Base-by-base conservation (phyloP, 768 basidiomycete species). In the Suillus americanus region DNA sequence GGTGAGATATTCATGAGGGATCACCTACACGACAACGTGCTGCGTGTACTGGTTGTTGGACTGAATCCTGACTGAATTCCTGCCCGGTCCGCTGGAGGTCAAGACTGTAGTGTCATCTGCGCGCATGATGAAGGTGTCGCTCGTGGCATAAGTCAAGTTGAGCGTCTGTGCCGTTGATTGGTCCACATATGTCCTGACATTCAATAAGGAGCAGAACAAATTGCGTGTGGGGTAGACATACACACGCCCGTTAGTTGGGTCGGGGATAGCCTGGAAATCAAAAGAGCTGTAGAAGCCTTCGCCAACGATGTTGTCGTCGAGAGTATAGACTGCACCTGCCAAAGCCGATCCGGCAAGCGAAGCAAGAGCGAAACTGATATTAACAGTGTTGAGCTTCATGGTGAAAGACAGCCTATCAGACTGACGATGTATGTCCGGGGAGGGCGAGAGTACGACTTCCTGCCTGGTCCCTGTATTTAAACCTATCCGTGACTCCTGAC, bases 231-330 rank as follows among this genome's bases (percentile, higher is more conserved):
- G 33, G 38, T 50, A 18, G 14, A 70, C 75, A 25, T 67, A 77
- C 75, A 79, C 79, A 18, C 77, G 67, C n/a, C 79, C 80, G 18
- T 68, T 2, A 23, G 80, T 80, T 6, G 80, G 79, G 63, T 80
- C 79, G 1, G 73, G 33, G 53, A 78, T 74, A 25, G 72, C 72
- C 40, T 79, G 71, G 46, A 74, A 79, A 61, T 48, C 68, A 70
- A 80, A 80, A 25, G 69, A 66, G 54, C 37, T 45, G 40, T 76
- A 71, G 66, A 80, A 80, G 37, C 46, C 64, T 7, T 72, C 48
- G 10, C 80, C 79, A 37, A 72, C 64, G 33, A 78, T 70, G 1
- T 33, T 57, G 28, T 79, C 73, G 3, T 64, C 66, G 40, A 77
- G 67, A 18, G 20, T 60, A 62, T 79, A 80, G 13, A 53, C 66